These are phyloP conservation scores for Calocybe indica DNA, from an alignment of 768 basidiomycete species.

Conservation along the genomic window DNA sequence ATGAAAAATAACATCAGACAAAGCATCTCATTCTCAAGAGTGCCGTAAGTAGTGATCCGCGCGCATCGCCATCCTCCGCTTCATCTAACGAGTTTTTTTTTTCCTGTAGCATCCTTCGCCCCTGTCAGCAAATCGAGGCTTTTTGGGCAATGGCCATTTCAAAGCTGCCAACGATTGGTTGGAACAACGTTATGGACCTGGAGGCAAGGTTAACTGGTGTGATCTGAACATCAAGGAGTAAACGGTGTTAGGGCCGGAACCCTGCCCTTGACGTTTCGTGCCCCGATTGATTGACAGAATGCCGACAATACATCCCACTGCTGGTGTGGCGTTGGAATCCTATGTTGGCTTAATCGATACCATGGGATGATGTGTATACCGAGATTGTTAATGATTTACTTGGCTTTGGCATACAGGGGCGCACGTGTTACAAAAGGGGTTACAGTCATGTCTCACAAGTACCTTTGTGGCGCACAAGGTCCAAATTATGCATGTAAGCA, in stretches of 20 bases:
- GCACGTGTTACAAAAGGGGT: too few species aligned
- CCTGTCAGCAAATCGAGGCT: constrained; percentile 69
- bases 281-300: constrained; percentile 1
- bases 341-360: too few species aligned
- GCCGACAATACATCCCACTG: not conserved
- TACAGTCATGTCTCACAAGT: too few species aligned
- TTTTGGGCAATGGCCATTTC: constrained; percentile 89
- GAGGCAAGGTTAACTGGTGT: constrained; percentile 73
- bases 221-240: constrained; percentile 16
- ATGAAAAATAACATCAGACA: constrained; percentile 30
- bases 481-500: not conserved
- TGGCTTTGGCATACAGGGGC: too few species aligned
- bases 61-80: too few species aligned
- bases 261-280: not conserved
- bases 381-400: too few species aligned
- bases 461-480: too few species aligned
- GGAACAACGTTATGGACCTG: constrained; percentile 66
- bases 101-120: constrained; percentile 71
- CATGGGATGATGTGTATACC: too few species aligned
- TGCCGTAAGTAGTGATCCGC: constrained; percentile 43
- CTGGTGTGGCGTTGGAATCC: too few species aligned
- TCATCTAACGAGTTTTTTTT: constrained; percentile 7
- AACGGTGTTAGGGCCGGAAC: not conserved
- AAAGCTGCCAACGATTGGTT: constrained; percentile 85
- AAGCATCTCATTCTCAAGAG: constrained; percentile 80